Evolutionary conservation across 2,329 filamentous ascomycete species (phyloP).

Genomic region (Colletotrichum sp.): DNA sequence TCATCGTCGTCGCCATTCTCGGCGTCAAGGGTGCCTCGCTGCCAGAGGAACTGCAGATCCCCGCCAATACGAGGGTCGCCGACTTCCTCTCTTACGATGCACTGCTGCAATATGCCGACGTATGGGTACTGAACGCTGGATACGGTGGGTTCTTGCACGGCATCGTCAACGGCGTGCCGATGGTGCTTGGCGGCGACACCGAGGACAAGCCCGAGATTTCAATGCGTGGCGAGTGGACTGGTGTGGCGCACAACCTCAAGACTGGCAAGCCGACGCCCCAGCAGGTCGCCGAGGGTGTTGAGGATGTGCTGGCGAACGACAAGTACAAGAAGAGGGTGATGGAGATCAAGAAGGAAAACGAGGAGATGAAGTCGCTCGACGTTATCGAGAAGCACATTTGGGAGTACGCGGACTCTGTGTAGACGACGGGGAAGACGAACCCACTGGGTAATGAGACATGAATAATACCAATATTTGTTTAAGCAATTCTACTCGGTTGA

Average conservation of each 20-base stretch:
- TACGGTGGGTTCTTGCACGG: constrained; percentile 53
- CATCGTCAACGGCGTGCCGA: constrained; percentile 49
- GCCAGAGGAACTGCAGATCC: constrained; percentile 31
- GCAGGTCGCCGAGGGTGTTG: constrained; percentile 32
- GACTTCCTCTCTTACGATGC: constrained; percentile 56
- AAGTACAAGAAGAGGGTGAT: constrained; percentile 34
- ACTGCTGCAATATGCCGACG: constrained; percentile 45
- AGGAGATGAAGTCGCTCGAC: constrained; percentile 25
- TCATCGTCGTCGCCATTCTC: constrained; percentile 36
- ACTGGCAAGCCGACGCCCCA: constrained; percentile 34
- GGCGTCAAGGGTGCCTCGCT: constrained; percentile 29
- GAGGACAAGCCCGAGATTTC: constrained; percentile 48
- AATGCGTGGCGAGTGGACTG: constrained; percentile 44
- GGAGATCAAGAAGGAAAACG: constrained; percentile 36
- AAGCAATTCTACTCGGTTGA: background rate
- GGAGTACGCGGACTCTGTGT: background rate
- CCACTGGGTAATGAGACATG: background rate
- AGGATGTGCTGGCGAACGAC: constrained; percentile 31
- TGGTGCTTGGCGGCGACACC: constrained; percentile 48
- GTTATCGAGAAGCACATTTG: constrained; percentile 20
- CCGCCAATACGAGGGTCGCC: constrained; percentile 46
- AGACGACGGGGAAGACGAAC: background rate
- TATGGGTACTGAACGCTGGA: constrained; percentile 53
- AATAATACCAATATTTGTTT: background rate
- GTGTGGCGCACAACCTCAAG: constrained; percentile 48